phyloP scores from a whole-genome alignment of 2,329 filamentous ascomycete genomes.

The Dothistroma pini region DNA sequence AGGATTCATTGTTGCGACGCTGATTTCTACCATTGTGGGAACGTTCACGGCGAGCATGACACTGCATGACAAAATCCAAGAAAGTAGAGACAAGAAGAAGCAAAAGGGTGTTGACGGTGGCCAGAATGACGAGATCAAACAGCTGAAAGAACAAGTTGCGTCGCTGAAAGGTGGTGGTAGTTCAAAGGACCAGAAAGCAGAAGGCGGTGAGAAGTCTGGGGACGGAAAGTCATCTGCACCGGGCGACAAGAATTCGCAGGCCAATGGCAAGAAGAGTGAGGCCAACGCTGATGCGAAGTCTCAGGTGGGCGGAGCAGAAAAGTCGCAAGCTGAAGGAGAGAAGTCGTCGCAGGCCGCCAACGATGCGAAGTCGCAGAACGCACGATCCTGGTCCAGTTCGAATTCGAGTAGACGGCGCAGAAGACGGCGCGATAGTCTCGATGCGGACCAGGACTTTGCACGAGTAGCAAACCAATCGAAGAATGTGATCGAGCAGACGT shows the following conservation, averaged over 20 bases:
- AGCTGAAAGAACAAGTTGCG: conserved; percentile 29
- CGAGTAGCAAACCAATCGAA: conserved; percentile 13
- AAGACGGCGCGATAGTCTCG: conserved; percentile 5
- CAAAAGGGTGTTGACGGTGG: conserved; percentile 29
- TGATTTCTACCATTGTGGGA: conserved; percentile 44
- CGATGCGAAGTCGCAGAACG: conserved; percentile 8
- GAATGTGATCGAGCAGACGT: conserved; percentile 22
- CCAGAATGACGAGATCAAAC: conserved; percentile 25
- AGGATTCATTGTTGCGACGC: conserved; percentile 45
- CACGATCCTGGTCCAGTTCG: conserved; percentile 18
- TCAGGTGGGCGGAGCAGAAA: neutral
- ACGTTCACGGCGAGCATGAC: conserved; percentile 45
- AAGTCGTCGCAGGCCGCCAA: conserved; percentile 8
- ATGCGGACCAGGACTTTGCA: conserved; percentile 7
- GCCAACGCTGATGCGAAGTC: conserved; percentile 12
- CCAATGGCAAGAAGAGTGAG: conserved; percentile 11
- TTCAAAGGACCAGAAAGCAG: conserved; percentile 25
- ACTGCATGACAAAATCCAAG: conserved; percentile 40
- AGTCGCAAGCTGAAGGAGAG: neutral
- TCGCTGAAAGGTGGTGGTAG: conserved; percentile 22
- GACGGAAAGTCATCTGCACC: conserved; percentile 3
- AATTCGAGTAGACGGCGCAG: conserved; percentile 9
- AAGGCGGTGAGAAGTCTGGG: conserved; percentile 3
- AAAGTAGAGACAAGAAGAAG: conserved; percentile 34
- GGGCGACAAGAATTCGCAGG: conserved; percentile 10